phyloP scores from a whole-genome alignment of 805 yeast species.

The Pichia rugopelliculosa region DNA sequence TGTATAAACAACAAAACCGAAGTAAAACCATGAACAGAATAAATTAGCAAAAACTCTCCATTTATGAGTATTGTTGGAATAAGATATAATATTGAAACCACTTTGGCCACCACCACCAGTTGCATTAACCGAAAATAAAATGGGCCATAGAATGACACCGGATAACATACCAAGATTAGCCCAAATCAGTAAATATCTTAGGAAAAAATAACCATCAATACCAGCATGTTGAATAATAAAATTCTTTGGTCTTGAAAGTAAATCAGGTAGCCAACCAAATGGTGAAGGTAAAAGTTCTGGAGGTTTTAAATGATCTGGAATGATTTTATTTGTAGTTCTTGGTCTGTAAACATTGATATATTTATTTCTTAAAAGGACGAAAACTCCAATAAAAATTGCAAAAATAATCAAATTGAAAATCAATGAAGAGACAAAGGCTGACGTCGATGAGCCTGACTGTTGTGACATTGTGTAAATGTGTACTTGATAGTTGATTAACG shows the following conservation, averaged over 20 bases:
- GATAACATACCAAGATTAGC: slow-evolving; percentile 45
- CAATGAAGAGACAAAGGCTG: slow-evolving; percentile 43
- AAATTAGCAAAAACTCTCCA: slow-evolving; percentile 68
- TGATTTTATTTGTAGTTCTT: slow-evolving; percentile 36
- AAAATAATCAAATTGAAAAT: slow-evolving; percentile 38
- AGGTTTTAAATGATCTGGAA: slow-evolving; percentile 34
- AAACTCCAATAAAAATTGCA: slow-evolving; percentile 33
- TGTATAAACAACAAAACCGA: slow-evolving; percentile 56
- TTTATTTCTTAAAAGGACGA: slow-evolving; percentile 35
- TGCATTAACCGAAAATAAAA: slow-evolving; percentile 68
- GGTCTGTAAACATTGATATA: slow-evolving; percentile 48
- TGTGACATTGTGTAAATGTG: neutral
- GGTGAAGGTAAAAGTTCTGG: slow-evolving; percentile 38
- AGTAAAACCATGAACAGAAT: slow-evolving; percentile 66
- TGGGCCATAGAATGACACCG: slow-evolving; percentile 54
- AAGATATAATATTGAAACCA: slow-evolving; percentile 63
- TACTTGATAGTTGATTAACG: neutral
- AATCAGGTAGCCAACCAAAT: slow-evolving; percentile 46
- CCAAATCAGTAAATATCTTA: slow-evolving; percentile 56
- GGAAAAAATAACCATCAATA: slow-evolving; percentile 68
- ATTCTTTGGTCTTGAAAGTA: slow-evolving; percentile 49
- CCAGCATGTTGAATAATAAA: slow-evolving; percentile 65
- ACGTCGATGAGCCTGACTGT: slow-evolving; percentile 31
- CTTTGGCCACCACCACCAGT: slow-evolving; percentile 48
- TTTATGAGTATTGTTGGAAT: slow-evolving; percentile 53